Evolutionary conservation across 805 yeast genomes (phyloP), one percentile per base, ranked within the genome.

Genomic region (Candida ascalaphidarum): DNA sequence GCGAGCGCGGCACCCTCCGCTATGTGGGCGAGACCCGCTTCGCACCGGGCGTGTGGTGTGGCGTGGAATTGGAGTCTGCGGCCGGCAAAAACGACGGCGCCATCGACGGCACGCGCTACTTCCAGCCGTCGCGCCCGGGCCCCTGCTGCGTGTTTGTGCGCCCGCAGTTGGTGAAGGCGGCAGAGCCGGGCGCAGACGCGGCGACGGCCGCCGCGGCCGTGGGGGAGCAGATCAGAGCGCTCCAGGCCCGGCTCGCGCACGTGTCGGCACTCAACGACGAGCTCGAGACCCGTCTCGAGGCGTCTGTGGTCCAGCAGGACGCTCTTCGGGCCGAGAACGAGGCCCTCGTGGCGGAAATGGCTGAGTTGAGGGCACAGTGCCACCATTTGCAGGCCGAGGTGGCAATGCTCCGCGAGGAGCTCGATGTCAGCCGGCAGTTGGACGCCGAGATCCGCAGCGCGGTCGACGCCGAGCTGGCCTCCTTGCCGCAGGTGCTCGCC

Each of bases 31-130:
- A 39, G 10, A 73, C 83, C 0, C 37, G 67, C 26, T 79, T 79
- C 55, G 74, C 81, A 3, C 52, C 65, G 1, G 85, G 84, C 0
- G 29, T 32, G 1, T 71, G 78, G 77, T 46, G 65, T 4, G 78
- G 77, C 1, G 41, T 71, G 3, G 71, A 68, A 27, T 43, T 72
- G 14, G 58, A 55, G 9, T 31, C 32, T 1, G 50, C 62, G 1
- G 33, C 21, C 1, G 77, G 77, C 1, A 66, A 63, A 37, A 72
- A 72, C 30, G 54, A 71, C 33, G 78, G 78, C 1, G 44, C 65
- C 0, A 61, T 72, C 0, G 47, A 58, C 12, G 73, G 67, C 1
- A 42, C 51, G 3, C 28, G 46, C 29, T 72, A 72, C 44, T 72
- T 72, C 25, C 45, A 52, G 6, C 59, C 67, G 35, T 27, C 27